Evolutionary conservation across 495 filamentous ascomycete species (phyloP), one percentile per base, ranked within the genome.

Genomic region (Trichoderma gamsii): DNA sequence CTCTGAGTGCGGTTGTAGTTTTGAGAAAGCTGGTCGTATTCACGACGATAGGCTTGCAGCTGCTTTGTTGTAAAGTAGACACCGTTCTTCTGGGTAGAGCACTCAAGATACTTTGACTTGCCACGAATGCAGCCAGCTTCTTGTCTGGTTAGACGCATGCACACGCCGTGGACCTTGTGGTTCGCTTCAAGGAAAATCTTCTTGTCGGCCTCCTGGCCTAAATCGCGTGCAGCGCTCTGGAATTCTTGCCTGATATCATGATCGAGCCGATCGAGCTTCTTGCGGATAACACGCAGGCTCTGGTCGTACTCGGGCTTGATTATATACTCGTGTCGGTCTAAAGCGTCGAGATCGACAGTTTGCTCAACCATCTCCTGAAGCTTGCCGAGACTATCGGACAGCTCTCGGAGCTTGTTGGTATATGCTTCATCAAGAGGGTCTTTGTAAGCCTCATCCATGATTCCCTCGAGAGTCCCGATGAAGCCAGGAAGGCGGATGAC

Each of bases 241-340:
- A 96, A 94, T 75, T 99, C 95, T 25, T 80, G 79, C 46, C 92
- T 84, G 91, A 99, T 97, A 32, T 93, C 88, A 41, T 88, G 81
- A 52, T 87, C 87, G 23, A 97, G 79, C 76, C 89, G 92, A 72
- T 98, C 94, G 18, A 99, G 87, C 76, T 90, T 92, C 78, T 91
- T 96, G 12, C 92, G 87, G 73, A 99, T 93, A 41, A 92, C 88
- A 27, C 90, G 87, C 16, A 99, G 81, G 65, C 89, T 84, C 38
- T 98, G 95, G 71, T 97, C 96, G 69, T 97, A 99, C 73, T 98
- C 96, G 1, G 95, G 92, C 78, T 98, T 99, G 82, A 99, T 98
- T 72, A 96, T 93, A 76, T 93, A 99, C 77, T 99, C 95, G 74
- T 99, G 95, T 73, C 95, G 93, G 69, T 98, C 94, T 51, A 98